phyloP scores from a whole-genome alignment of 2,329 filamentous ascomycete genomes.

The Colletotrichum chrysophilum region DNA sequence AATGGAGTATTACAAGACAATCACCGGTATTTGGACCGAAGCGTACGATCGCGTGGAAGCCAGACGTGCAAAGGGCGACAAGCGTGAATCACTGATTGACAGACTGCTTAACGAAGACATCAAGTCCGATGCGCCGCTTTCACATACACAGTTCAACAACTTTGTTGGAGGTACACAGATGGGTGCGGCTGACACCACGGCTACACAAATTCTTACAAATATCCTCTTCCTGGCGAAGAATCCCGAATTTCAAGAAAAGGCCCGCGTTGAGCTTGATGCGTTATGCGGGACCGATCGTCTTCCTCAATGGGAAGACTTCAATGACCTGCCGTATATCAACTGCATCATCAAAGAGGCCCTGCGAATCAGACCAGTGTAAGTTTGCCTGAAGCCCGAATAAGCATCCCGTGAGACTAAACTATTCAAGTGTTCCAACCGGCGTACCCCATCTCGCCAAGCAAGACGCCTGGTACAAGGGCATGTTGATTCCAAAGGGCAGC shows the following conservation, averaged over 20 bases:
- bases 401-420: neutral
- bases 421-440: neutral
- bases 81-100: constrained; percentile 41
- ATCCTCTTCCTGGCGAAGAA: constrained; percentile 47
- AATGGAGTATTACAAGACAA: constrained; percentile 38
- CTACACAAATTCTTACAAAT: constrained; percentile 38
- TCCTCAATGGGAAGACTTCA: constrained; percentile 41
- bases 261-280: constrained; percentile 44
- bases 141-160: constrained; percentile 34
- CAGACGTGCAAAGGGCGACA: constrained; percentile 31
- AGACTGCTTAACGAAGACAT: constrained; percentile 41
- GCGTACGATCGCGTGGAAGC: constrained; percentile 36
- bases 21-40: constrained; percentile 44
- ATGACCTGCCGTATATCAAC: constrained; percentile 43
- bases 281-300: constrained; percentile 39
- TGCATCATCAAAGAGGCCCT: constrained; percentile 46
- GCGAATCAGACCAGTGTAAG: constrained; percentile 43
- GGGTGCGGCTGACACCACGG: constrained; percentile 41
- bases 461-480: constrained; percentile 44
- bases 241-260: constrained; percentile 41
- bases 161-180: constrained; percentile 39
- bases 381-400: neutral
- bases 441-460: neutral
- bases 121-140: constrained; percentile 27
- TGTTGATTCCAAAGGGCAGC: constrained; percentile 42